Conservation (phyloP, 768 basidiomycete genomes). For the Trametes maxima region DNA sequence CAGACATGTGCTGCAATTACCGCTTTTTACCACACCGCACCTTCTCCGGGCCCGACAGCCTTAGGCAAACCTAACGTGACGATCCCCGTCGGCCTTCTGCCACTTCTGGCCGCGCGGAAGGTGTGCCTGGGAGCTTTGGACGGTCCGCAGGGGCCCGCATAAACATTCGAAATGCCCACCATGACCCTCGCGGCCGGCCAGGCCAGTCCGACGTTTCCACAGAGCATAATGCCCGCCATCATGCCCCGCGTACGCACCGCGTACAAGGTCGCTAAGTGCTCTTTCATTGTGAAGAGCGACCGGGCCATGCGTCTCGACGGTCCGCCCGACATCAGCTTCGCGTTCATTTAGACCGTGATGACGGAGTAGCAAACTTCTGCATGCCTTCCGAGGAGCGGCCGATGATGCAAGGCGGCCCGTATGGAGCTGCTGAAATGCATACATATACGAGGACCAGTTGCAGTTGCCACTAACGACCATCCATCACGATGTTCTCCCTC, state of each 20-base stretch:
- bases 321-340: not conserved
- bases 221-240: too few species aligned
- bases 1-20: not conserved
- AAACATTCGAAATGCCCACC: too few species aligned
- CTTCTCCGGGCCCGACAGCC: constrained; percentile 4
- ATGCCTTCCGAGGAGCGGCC: constrained; percentile 13
- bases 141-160: too few species aligned
- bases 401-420: constrained; percentile 17
- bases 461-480: not conserved
- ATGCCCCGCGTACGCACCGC: too few species aligned
- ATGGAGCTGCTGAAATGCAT: not conserved
- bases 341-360: not conserved
- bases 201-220: too few species aligned
- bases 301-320: not conserved
- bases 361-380: not conserved
- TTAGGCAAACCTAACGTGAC: not conserved
- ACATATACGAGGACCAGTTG: not conserved
- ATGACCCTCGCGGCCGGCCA: too few species aligned
- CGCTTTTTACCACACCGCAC: not conserved
- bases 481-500: constrained; percentile 19
- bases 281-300: too few species aligned
- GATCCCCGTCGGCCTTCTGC: not conserved
- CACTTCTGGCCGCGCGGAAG: not conserved
- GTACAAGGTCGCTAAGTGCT: too few species aligned
- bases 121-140: not conserved